A percentile compares a stretch with the other conserved stretches of the same genome.
phyloP scores from a whole-genome alignment of 306 rosid species.

The Ziziphus jujuba region DNA sequence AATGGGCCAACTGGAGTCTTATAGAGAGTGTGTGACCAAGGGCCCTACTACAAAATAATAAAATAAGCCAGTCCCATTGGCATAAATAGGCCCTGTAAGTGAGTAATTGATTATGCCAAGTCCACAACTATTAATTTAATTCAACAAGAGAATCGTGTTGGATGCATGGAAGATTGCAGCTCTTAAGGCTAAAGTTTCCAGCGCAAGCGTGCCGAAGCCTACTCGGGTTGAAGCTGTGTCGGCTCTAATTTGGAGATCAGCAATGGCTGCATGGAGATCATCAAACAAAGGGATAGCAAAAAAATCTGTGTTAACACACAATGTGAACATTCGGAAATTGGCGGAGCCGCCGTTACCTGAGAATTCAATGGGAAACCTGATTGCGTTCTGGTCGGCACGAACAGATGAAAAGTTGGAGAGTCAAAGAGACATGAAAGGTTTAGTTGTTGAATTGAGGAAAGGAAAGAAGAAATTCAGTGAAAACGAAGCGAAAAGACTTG shows the following conservation, averaged over 20 bases:
- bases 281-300: constrained; percentile 11
- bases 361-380: constrained; percentile 29
- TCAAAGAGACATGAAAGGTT: neutral
- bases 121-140: too few relatives aligned
- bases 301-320: constrained; percentile 28
- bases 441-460: constrained; percentile 7
- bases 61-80: too few relatives aligned
- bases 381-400: constrained; percentile 18
- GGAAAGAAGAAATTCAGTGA: neutral
- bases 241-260: constrained; percentile 46
- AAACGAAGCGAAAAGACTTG: too few relatives aligned
- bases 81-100: too few relatives aligned
- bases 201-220: constrained; percentile 9
- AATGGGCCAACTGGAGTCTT: too few relatives aligned
- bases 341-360: constrained; percentile 24
- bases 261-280: constrained; percentile 19
- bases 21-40: too few relatives aligned
- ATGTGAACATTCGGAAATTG: constrained; percentile 33
- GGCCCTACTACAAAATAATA: too few relatives aligned
- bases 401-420: neutral
- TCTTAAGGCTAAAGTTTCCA: constrained; percentile 30
- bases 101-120: too few relatives aligned
- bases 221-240: constrained; percentile 41
- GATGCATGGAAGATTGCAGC: constrained; percentile 24
- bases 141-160: constrained; percentile 51